A percentile compares a stretch with the other conserved stretches of the same genome.
Conservation (phyloP, 441 rosid genomes). For the Syzygium syzygioides region DNA sequence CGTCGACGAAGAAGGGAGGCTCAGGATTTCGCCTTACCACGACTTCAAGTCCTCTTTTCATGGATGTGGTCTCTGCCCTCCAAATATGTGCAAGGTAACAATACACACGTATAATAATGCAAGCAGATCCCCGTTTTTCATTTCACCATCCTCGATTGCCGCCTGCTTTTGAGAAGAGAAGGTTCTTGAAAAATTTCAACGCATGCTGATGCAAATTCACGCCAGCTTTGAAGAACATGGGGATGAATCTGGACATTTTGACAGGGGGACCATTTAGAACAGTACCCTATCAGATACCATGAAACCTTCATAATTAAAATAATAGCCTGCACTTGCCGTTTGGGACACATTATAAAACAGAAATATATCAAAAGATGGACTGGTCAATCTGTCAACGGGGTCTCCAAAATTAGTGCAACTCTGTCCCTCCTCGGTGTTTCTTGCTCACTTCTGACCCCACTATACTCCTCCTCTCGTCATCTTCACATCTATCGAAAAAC, state of each 20-base stretch:
- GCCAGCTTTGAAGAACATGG: not conserved
- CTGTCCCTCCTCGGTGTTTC: not conserved
- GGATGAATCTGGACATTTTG: not conserved
- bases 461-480: not conserved
- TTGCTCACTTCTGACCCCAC: not conserved
- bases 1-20: constrained; percentile 24
- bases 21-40: constrained; percentile 25
- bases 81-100: constrained; percentile 51
- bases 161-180: not conserved
- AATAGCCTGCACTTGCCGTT: not conserved
- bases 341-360: not conserved
- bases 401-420: not conserved
- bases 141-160: not conserved
- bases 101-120: not conserved
- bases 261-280: not conserved
- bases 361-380: not conserved
- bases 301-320: not conserved
- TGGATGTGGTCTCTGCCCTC: constrained; percentile 11
- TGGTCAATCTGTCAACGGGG: not conserved
- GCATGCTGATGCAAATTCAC: not conserved
- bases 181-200: not conserved
- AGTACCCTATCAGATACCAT: not conserved
- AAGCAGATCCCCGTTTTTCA: not conserved
- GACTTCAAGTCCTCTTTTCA: constrained; percentile 18
- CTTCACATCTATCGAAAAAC: not conserved